These are phyloP conservation scores for Canariomyces notabilis DNA, from an alignment of 2,329 filamentous ascomycete genomes.

Conservation along the genomic window DNA sequence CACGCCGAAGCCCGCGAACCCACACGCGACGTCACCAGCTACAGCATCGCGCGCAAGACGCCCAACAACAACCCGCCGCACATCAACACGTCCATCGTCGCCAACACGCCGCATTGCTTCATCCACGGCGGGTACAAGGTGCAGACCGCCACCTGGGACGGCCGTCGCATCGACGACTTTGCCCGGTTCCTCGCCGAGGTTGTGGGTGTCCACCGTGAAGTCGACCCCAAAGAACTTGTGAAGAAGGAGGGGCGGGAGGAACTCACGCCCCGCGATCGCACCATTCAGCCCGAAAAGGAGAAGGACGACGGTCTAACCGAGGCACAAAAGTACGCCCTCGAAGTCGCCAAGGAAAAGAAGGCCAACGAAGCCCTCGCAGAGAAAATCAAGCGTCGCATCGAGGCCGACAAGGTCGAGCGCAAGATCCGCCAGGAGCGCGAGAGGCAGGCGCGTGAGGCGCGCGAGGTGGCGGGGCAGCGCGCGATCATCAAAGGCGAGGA, in stretches of 20 bases:
- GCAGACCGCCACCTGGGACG: constrained; percentile 5
- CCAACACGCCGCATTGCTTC: constrained; percentile 1
- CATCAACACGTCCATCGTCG: background rate
- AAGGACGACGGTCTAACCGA: background rate
- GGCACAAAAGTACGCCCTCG: background rate
- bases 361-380: background rate
- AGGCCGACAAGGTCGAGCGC: constrained; percentile 6
- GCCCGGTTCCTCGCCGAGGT: background rate
- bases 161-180: constrained; percentile 2
- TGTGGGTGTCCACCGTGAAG: background rate
- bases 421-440: constrained; percentile 2
- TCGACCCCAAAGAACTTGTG: background rate
- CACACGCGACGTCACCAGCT: background rate
- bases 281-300: background rate
- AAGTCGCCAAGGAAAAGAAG: constrained; percentile 5
- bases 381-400: constrained; percentile 3
- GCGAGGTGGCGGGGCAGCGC: no score
- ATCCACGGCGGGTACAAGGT: constrained; percentile 5
- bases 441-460: no score
- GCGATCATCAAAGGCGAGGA: no score
- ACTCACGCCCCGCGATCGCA: background rate
- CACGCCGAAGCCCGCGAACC: background rate
- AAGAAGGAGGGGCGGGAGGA: background rate
- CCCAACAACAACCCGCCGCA: background rate
- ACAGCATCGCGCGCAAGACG: constrained; percentile 1